A percentile compares a stretch with the other conserved stretches of the same genome.
phyloP scores from a whole-genome alignment of 495 filamentous ascomycete species.

The Hypoxylon subgilvum region DNA sequence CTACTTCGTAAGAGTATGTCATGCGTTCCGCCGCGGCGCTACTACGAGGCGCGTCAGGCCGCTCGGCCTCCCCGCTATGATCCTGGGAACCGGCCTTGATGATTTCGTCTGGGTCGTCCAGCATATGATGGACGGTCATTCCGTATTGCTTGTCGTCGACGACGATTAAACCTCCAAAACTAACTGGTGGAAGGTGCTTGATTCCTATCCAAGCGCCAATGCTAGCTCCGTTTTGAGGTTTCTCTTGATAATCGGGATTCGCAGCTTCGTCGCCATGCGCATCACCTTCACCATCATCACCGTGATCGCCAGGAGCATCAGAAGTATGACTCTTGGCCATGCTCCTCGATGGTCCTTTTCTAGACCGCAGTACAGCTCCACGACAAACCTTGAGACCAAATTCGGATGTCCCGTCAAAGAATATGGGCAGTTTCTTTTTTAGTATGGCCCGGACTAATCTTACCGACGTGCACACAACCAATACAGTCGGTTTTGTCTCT shows the following conservation, averaged over 20 bases:
- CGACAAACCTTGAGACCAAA: constrained; percentile 67
- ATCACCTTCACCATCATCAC: constrained; percentile 31
- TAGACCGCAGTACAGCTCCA: constrained; percentile 72
- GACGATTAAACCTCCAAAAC: constrained; percentile 84
- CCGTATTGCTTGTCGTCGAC: constrained; percentile 84
- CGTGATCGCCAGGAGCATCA: constrained; percentile 1
- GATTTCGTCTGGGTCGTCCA: constrained; percentile 78
- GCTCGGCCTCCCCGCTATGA: constrained; percentile 41
- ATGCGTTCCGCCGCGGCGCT: constrained; percentile 34
- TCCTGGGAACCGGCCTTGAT: constrained; percentile 45
- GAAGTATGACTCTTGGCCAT: constrained; percentile 41
- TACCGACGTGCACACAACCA: constrained; percentile 76
- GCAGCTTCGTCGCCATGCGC: constrained; percentile 48
- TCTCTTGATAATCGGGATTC: constrained; percentile 72
- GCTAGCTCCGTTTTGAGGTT: constrained; percentile 83
- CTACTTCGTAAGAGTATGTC: constrained; percentile 29
- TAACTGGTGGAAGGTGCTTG: constrained; percentile 83
- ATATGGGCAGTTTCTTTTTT: constrained; percentile 66
- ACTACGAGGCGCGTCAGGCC: constrained; percentile 39
- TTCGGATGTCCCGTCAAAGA: constrained; percentile 64
- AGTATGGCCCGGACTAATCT: constrained; percentile 72
- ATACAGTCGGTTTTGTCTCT: constrained; percentile 71
- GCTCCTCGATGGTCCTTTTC: constrained; percentile 49
- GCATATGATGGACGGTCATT: constrained; percentile 95
- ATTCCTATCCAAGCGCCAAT: constrained; percentile 89